A percentile compares a stretch with the other conserved stretches of the same genome.
Evolutionary conservation across 2,329 filamentous ascomycete species (phyloP).

Genomic region (Apiospora marii): DNA sequence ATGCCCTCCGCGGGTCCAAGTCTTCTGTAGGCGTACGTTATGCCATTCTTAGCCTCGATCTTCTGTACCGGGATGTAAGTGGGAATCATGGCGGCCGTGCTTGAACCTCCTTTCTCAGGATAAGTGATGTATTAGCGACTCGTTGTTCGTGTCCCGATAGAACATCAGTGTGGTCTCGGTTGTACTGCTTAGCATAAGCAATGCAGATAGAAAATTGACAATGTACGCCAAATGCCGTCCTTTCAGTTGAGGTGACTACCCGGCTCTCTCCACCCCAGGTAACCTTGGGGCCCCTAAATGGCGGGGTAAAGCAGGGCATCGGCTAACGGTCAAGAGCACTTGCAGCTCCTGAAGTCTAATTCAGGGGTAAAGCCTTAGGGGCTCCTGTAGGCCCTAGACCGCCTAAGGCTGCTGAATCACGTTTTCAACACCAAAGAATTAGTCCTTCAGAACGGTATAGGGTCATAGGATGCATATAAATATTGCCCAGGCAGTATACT

Average conservation of each 20-base stretch:
- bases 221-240: not conserved
- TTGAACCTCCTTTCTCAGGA: not conserved
- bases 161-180: not conserved
- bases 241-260: not conserved
- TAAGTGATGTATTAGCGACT: not conserved
- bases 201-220: not conserved
- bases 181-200: not conserved
- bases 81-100: not conserved
- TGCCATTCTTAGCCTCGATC: conserved; percentile 17
- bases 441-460: not conserved
- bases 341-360: not conserved
- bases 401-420: not conserved
- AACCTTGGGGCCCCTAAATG: not conserved
- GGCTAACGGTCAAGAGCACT: not conserved
- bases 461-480: not conserved
- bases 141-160: not conserved
- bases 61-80: conserved; percentile 17
- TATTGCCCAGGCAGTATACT: not conserved
- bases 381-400: not conserved
- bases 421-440: too few relatives aligned
- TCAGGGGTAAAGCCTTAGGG: not conserved
- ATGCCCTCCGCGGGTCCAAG: conserved; percentile 4
- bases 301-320: not conserved
- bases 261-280: not conserved
- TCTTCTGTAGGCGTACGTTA: conserved; percentile 5